phyloP scores from a whole-genome alignment of 73 alveolate species.

The Paramecium sonneborni region DNA sequence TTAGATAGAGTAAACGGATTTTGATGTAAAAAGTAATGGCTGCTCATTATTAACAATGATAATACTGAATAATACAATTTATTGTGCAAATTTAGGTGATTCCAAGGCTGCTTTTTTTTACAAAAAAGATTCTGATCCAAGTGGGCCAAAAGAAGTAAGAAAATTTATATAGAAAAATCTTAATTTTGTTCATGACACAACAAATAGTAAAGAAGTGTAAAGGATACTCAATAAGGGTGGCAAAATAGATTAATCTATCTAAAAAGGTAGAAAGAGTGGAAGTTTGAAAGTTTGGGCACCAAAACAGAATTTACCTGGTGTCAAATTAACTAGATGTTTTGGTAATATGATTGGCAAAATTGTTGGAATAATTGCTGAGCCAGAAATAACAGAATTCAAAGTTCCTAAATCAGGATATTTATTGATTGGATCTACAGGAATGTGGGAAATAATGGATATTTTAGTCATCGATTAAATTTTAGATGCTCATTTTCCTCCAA shows the following conservation, averaged over 20 bases:
- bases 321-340: background rate
- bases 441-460: background rate
- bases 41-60: background rate
- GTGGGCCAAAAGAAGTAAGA: background rate
- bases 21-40: background rate
- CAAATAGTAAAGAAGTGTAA: background rate
- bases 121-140: background rate
- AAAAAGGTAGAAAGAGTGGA: background rate
- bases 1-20: background rate
- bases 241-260: background rate
- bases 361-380: background rate
- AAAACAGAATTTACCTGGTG: background rate
- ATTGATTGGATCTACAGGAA: background rate
- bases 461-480: slow-evolving; percentile 18
- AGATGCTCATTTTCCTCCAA: slow-evolving; percentile 41
- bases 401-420: slow-evolving; percentile 12
- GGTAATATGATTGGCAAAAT: slow-evolving; percentile 2
- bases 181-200: slow-evolving; percentile 13
- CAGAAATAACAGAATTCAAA: background rate
- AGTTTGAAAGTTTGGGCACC: background rate
- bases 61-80: background rate
- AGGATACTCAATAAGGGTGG: background rate
- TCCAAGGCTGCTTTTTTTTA: background rate
- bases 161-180: background rate
- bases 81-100: slow-evolving; percentile 34